Percentiles rank a stretch among this genome's conserved stretches.
These are phyloP conservation scores for baker's yeast (Saccharomyces cerevisiae) DNA, from an alignment of 805 yeast species.

Conservation along the genomic window DNA sequence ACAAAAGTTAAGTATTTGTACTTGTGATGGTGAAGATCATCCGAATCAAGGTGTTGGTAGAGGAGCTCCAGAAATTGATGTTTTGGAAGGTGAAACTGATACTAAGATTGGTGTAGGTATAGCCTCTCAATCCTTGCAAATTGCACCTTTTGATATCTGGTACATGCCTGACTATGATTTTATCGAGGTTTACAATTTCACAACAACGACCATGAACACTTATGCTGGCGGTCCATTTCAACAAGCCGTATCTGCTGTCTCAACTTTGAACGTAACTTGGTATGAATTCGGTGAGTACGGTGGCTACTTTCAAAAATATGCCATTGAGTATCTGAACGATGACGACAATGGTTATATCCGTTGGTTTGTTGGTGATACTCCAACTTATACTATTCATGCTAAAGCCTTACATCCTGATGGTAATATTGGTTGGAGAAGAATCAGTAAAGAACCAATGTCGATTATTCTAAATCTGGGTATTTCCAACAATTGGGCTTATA, in stretches of 20 bases:
- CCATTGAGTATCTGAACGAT: conserved; percentile 68
- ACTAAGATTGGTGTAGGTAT: conserved; percentile 48
- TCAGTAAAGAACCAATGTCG: conserved; percentile 86
- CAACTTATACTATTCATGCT: conserved; percentile 64
- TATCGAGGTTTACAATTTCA: conserved; percentile 55
- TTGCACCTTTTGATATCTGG: conserved; percentile 91
- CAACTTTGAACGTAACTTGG: conserved; percentile 74
- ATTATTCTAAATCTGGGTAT: conserved; percentile 77
- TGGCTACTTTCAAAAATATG: conserved; percentile 57
- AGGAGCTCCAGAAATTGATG: conserved; percentile 92
- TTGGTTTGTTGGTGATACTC: conserved; percentile 77
- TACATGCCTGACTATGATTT: conserved; percentile 78
- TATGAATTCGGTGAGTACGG: conserved; percentile 53
- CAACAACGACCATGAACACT: conserved; percentile 73
- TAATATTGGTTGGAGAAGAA: conserved; percentile 69
- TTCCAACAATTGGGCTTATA: conserved; percentile 83
- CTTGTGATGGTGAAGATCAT: conserved; percentile 72
- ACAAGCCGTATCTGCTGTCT: conserved; percentile 76
- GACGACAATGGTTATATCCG: conserved; percentile 60
- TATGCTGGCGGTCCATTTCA: conserved; percentile 89
- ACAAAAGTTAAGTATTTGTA: conserved; percentile 66
- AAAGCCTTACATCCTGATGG: conserved; percentile 80
- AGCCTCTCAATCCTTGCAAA: conserved; percentile 83
- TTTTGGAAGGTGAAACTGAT: conserved; percentile 70
- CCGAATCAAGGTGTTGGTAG: conserved; percentile 83